A percentile compares a stretch with the other conserved stretches of the same genome.
Conservation (phyloP, 2,329 filamentous ascomycete species). For the Clarireedia paspali region DNA sequence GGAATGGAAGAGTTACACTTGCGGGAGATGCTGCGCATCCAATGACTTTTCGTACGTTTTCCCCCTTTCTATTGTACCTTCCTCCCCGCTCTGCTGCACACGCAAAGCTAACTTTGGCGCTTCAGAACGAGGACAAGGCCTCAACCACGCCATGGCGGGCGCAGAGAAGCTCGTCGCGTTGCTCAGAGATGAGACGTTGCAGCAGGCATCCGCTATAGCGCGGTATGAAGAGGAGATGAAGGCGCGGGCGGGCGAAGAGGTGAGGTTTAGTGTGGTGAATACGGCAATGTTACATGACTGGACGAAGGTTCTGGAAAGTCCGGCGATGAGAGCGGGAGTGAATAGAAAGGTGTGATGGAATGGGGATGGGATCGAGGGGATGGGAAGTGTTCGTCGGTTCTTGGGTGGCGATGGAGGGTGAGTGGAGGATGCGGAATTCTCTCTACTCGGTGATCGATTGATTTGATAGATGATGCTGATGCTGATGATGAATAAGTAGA, state of each 20-base stretch:
- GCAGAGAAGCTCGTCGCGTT: constrained; percentile 31
- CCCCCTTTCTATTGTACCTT: not conserved
- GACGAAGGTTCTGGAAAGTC: constrained; percentile 27
- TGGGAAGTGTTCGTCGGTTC: not conserved
- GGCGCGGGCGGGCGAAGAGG: constrained; percentile 36
- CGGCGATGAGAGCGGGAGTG: constrained; percentile 18
- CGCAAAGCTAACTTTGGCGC: constrained; percentile 1
- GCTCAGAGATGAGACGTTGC: not conserved
- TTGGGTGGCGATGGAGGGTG: not conserved
- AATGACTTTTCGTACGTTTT: constrained; percentile 30
- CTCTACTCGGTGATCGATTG: no score
- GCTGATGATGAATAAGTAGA: no score
- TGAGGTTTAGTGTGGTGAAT: constrained; percentile 36
- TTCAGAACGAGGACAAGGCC: constrained; percentile 41
- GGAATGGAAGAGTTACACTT: constrained; percentile 28
- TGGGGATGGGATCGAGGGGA: not conserved
- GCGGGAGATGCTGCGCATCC: constrained; percentile 31
- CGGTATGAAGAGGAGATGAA: constrained; percentile 40
- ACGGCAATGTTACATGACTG: constrained; percentile 40
- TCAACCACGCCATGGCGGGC: constrained; percentile 41
- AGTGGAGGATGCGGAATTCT: no score
- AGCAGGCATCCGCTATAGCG: constrained; percentile 29
- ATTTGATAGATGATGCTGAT: no score
- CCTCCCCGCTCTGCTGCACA: not conserved
- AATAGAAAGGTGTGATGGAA: not conserved